Evolutionary conservation across 129 eudicot species (phyloP), one percentile per base, ranked within the genome.

Genomic region (Tanacetum coccineum): DNA sequence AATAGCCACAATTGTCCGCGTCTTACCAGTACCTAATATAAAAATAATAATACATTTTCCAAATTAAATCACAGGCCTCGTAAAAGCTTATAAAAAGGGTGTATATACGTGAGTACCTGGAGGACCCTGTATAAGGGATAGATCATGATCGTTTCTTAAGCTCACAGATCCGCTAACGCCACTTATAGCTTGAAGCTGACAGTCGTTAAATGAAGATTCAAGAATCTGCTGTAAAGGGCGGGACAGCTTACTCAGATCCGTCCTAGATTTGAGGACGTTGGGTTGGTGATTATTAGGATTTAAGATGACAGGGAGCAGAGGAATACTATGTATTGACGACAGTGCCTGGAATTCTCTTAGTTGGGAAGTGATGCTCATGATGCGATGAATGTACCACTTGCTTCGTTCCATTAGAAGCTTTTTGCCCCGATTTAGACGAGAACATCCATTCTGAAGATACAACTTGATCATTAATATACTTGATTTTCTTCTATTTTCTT

Each of bases 61-160:
- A 59, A n/a, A 19, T 71, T 8, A 50, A 46, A 50, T 11, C 45
- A 47, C 68, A 63, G 55, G 40, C 55, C 3, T 60, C 21, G 70
- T 5, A 48, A 62, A 67, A 78, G 30, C 71, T 52, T 28, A 46
- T 12, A 58, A 70, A 14, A 57, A 40, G 22, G 45, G n/a, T n/a
- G n/a, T n/a, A n/a, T n/a, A n/a, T n/a, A n/a, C n/a, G n/a, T 74
- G 6, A 57, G 15, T 72, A 87, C 99, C 97, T 87, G 99, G 99
- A 77, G 99, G 99, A 51, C 99, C 99, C 87, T 94, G 99, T 70
- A 94, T 82, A 54, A 94, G 99, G 39, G 96, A 80, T 74, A 94
- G 73, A 58, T 75, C 81, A 74, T 80, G 76, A 50, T 81, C 84
- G 67, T 70, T 76, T 59, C 69, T 77, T 50, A 51, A 66, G 70